A percentile compares a stretch with the other conserved stretches of the same genome.
phyloP scores from a whole-genome alignment of 495 filamentous ascomycete species.

The Amniculicola lignicola region DNA sequence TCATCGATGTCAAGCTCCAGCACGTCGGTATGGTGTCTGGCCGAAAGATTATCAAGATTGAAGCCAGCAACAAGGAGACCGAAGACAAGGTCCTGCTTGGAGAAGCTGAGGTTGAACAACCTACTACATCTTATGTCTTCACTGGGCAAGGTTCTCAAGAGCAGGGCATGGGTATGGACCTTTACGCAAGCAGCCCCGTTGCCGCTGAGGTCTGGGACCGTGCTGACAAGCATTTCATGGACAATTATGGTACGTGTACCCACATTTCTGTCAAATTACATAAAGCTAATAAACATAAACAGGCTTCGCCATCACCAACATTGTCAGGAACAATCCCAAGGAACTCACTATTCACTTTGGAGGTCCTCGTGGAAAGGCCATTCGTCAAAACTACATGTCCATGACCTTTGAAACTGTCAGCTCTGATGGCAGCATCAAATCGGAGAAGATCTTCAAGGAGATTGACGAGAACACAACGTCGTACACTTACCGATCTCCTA shows the following conservation, averaged over 20 bases:
- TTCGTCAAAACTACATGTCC: constrained; percentile 97
- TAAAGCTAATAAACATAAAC: constrained; percentile 45
- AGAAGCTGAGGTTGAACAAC: constrained; percentile 97
- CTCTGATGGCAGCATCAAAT: constrained; percentile 86
- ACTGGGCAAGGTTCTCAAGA: constrained; percentile 97
- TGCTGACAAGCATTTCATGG: constrained; percentile 95
- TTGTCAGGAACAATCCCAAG: constrained; percentile 99
- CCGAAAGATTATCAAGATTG: constrained; percentile 98
- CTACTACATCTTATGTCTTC: constrained; percentile 96
- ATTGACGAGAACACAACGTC: constrained; percentile 86
- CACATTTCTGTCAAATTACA: background rate
- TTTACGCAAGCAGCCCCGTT: constrained; percentile 87
- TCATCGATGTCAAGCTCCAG: constrained; percentile 87
- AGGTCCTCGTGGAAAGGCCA: constrained; percentile 92
- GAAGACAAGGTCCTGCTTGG: constrained; percentile 93
- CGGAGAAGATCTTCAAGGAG: constrained; percentile 99
- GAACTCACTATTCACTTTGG: constrained; percentile 98
- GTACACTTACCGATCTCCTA: constrained; percentile 95
- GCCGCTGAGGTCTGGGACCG: constrained; percentile 98
- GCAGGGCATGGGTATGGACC: constrained; percentile 99
- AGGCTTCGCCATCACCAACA: constrained; percentile 95
- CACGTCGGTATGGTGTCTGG: constrained; percentile 97
- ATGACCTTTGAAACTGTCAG: constrained; percentile 99
- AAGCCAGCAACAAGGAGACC: constrained; percentile 86
- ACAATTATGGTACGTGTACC: constrained; percentile 82